Percentiles rank a stretch among this genome's conserved stretches.
phyloP scores from a whole-genome alignment of 306 rosid genomes.

The Luffa acutangula region DNA sequence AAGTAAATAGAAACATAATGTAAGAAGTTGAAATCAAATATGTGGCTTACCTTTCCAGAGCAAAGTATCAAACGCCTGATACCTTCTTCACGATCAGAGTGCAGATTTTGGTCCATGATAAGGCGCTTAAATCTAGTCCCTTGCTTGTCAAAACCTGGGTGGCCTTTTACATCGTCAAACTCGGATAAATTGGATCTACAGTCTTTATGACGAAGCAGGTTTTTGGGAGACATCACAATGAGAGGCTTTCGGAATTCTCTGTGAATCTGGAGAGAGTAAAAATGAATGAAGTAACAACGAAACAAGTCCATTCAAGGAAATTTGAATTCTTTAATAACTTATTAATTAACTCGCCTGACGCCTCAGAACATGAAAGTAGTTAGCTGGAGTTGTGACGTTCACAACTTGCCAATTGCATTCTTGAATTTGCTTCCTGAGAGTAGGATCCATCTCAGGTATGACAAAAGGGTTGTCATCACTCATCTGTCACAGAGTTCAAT shows the following conservation, averaged over 20 bases:
- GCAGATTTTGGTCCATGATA: constrained; percentile 74
- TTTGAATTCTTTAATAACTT: neutral
- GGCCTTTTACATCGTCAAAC: constrained; percentile 95
- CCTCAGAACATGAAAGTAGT: constrained; percentile 87
- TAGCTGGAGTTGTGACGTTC: constrained; percentile 90
- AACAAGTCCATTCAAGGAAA: neutral
- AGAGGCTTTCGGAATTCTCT: constrained; percentile 92
- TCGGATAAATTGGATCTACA: constrained; percentile 84
- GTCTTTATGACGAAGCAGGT: constrained; percentile 82
- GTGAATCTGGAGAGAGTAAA: constrained; percentile 41
- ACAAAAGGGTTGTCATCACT: constrained; percentile 87
- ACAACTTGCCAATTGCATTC: constrained; percentile 98
- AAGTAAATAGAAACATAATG: neutral
- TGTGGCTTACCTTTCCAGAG: constrained; percentile 78
- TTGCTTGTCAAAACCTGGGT: constrained; percentile 94
- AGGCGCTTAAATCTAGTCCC: constrained; percentile 98
- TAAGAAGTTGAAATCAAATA: neutral
- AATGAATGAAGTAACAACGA: neutral
- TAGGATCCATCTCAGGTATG: constrained; percentile 96
- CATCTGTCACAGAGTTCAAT: constrained; percentile 51
- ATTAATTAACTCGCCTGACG: constrained; percentile 53
- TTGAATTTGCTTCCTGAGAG: constrained; percentile 85
- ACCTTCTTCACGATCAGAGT: constrained; percentile 71
- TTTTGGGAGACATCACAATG: constrained; percentile 91
- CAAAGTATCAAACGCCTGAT: constrained; percentile 78